Evolutionary conservation across 148 eudicot genomes (phyloP), one percentile per base, ranked within the genome.

Genomic region (Vaccinium darrowii): DNA sequence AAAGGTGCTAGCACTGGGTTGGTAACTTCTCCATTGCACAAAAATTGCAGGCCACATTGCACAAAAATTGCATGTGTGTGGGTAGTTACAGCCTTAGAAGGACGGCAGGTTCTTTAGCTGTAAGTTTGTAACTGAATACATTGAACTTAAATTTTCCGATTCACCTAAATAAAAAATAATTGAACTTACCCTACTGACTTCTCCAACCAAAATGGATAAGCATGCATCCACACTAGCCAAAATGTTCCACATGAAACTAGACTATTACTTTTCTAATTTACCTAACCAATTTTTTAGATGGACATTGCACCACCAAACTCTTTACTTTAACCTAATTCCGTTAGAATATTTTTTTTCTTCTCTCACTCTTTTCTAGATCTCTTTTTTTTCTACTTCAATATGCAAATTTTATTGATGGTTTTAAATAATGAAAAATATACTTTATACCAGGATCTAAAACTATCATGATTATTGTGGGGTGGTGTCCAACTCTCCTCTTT

Each of bases 151-250:
- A 36, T 36, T 36, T 36, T 36, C 39, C 39, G 39, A 36, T 36
- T 36, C 39, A 36, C 39, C 39, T 36, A 36, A 36, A 36, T 36
- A 36, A 36, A 36, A 36, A 63, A 21, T n/a, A n/a, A 63, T 63
- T n/a, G 19, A 63, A 21, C 27, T 58, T 6, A n/a, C 65, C 65
- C 19, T 19, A 58, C 9, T 18, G 23, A 19, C 69, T 8, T 63
- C 23, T 21, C 69, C 69, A n/a, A 63, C 69, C 69, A n/a, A n/a
- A 63, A n/a, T 21, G 69, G 69, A 63, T 63, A 63, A 63, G 69
- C 69, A 63, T 63, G 47, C 69, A 63, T 63, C 69, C 25, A n/a
- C 27, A n/a, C 69, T 63, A n/a, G 1, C 69, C 27, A 8, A 62
- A 62, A n/a, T 63, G 0, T 63, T 63, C 8, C 8, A 63, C 27